Evolutionary conservation across 176 grass and related monocot species (phyloP), one percentile per base, ranked within the genome.

Genomic region (Raddia guianensis): DNA sequence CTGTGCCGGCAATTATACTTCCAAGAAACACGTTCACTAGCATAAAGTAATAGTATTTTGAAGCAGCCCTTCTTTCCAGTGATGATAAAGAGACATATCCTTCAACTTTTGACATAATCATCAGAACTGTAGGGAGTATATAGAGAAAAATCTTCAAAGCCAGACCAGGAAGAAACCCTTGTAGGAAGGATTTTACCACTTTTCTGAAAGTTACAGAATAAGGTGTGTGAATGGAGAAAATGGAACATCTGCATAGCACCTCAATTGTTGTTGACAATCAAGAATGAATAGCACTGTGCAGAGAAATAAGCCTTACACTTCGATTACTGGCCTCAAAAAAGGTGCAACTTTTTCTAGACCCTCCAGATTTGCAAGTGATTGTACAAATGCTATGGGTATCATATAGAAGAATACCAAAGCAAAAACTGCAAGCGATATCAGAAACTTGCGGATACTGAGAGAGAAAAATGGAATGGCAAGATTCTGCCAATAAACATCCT

Each of bases 1-100:
- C 95, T 59, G 92, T 93, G 81, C 95, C 95, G 54, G 90, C 79
- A 11, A 98, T 93, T 86, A 98, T 91, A 67, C 95, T 98, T 81
- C 95, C 95, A 16, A 98, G 81, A 81, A 98, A 98, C 9, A 98
- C 95, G 70, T 98, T 98, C 54, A 98, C 84, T 44, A 98, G 51
- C 90, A 98, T 98, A 62, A 98, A 98, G 90, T 98, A 98, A 73
- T 98, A 98, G 86, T 95, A 98, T 88, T 98, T 98, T 40, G 92
- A 87, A 73, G 95, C 88, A 61, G 92, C 85, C 51, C 87, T 95
- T 52, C 95, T 95, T 90, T 98, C 95, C 40, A 98, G 56, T 4
- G 95, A 95, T 70, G 95, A 98, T 66, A 98, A 78, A 83, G 95
- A 93, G 59, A 91, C 80, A 51, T 98, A 93, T 64, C 95, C 95